Conservation (phyloP, 2,329 filamentous ascomycete genomes). For the Nemania abortiva region DNA sequence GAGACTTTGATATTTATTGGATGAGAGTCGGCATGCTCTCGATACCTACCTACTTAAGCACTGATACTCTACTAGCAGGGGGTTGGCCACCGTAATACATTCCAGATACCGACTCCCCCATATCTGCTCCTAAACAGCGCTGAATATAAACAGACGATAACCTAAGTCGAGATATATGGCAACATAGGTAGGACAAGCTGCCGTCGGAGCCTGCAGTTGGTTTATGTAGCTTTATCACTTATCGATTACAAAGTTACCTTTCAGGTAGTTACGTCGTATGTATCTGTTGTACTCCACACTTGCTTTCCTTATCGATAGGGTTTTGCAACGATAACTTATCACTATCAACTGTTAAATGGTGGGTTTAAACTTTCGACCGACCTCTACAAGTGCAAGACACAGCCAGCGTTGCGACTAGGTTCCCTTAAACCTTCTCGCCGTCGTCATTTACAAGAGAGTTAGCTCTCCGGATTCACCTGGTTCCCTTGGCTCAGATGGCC, state of each 20-base stretch:
- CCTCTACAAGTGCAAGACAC: no score
- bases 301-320: background rate
- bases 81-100: background rate
- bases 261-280: no score
- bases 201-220: no score
- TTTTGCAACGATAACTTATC: background rate
- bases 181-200: no score
- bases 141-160: background rate
- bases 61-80: background rate
- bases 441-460: no score
- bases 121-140: background rate
- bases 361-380: background rate
- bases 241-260: no score
- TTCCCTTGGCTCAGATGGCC: conserved; percentile 44
- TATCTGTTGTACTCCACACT: background rate
- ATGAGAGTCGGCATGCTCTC: no score
- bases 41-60: background rate
- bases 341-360: background rate
- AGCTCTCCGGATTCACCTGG: no score
- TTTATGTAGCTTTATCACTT: no score
- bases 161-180: no score
- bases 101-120: background rate
- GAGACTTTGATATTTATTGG: background rate
- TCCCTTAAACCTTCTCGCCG: no score
- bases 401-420: no score